phyloP scores from a whole-genome alignment of 805 yeast genomes.

The Brettanomyces nanus region DNA sequence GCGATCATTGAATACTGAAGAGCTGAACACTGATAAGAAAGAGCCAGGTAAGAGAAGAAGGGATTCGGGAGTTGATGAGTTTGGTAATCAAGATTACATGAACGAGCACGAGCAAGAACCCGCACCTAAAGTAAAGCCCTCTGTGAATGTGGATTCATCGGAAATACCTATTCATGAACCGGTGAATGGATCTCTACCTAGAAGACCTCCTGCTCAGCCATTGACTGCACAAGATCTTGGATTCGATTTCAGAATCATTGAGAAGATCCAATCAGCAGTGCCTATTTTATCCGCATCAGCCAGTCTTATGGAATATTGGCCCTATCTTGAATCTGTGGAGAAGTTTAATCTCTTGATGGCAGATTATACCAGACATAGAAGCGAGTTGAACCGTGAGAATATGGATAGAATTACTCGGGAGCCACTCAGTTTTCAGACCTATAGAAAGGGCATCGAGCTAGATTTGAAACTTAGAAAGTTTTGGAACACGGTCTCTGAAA shows the following conservation, averaged over 20 bases:
- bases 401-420: constrained; percentile 10
- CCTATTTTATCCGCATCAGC: background rate
- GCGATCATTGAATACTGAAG: constrained; percentile 8
- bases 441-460: constrained; percentile 11
- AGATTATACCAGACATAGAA: constrained; percentile 10
- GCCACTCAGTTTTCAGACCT: constrained; percentile 7
- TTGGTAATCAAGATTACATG: constrained; percentile 1
- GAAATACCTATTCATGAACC: constrained; percentile 17
- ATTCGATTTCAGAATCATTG: constrained; percentile 6
- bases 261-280: background rate
- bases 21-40: background rate
- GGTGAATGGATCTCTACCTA: constrained; percentile 14
- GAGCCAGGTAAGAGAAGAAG: background rate
- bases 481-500: constrained; percentile 8
- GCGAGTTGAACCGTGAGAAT: constrained; percentile 8
- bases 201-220: constrained; percentile 7
- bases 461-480: constrained; percentile 9
- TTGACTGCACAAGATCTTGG: constrained; percentile 14
- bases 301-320: background rate
- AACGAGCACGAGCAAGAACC: background rate
- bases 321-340: constrained; percentile 7
- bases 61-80: background rate
- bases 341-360: constrained; percentile 9
- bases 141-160: constrained; percentile 6
- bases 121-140: background rate